A percentile compares a stretch with the other conserved stretches of the same genome.
Evolutionary conservation across 208 protist species (phyloP).

Genomic region (Trypanosoma cruzi): DNA sequence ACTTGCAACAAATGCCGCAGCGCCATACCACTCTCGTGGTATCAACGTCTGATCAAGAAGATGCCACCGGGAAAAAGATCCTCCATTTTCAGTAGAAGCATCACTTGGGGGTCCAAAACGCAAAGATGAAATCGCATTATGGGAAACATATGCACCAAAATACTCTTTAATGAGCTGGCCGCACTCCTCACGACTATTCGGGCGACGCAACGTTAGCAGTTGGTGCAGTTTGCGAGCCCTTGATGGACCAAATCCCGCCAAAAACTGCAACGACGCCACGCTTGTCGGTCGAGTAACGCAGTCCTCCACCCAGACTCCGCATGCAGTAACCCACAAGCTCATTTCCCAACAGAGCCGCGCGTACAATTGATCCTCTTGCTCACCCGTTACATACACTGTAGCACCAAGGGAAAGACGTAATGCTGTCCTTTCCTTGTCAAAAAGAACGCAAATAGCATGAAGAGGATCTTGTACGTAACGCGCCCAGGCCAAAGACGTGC

Average conservation of each 20-base stretch:
- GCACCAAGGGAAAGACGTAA: constrained; percentile 57
- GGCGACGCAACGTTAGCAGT: constrained; percentile 24
- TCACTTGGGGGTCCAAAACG: constrained; percentile 38
- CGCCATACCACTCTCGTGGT: constrained; percentile 29
- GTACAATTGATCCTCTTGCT: constrained; percentile 61
- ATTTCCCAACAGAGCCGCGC: constrained; percentile 77
- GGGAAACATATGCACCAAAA: constrained; percentile 50
- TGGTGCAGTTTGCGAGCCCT: constrained; percentile 52
- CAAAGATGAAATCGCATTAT: constrained; percentile 53
- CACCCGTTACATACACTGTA: constrained; percentile 25
- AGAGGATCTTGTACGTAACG: constrained; percentile 83
- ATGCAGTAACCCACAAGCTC: constrained; percentile 72
- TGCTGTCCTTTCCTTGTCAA: constrained; percentile 66
- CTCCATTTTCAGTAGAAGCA: background rate
- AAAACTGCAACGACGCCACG: constrained; percentile 69
- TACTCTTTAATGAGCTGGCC: constrained; percentile 35
- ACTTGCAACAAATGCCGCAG: constrained; percentile 36
- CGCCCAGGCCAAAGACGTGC: constrained; percentile 56
- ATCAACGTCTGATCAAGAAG: constrained; percentile 80
- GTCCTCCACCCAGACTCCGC: constrained; percentile 67
- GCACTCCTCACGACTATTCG: constrained; percentile 40
- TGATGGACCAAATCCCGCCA: constrained; percentile 67
- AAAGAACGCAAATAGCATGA: constrained; percentile 55
- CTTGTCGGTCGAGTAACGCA: constrained; percentile 51
- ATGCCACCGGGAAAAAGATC: constrained; percentile 36